A percentile compares a stretch with the other conserved stretches of the same genome.
Conservation (phyloP, 257 asterid species). For the Fraxinus americana region DNA sequence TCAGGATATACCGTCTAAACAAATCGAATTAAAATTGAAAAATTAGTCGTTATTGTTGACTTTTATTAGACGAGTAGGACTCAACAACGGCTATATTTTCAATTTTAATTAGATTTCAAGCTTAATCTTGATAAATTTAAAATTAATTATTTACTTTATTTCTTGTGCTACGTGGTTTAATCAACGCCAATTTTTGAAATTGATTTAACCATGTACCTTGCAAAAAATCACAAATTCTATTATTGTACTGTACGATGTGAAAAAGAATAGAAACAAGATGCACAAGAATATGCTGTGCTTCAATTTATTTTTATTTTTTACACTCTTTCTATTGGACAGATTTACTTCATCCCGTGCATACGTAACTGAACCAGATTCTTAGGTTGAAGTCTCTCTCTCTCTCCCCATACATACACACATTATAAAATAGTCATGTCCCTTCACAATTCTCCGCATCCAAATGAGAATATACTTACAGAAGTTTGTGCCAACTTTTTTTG, state of each 20-base stretch:
- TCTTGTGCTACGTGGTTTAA: neutral
- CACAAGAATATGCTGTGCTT: constrained; percentile 28
- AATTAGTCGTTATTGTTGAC: too few relatives aligned
- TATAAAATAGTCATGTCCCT: neutral
- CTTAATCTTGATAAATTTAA: too few relatives aligned
- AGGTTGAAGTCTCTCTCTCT: neutral
- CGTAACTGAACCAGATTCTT: too few relatives aligned
- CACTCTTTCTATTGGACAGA: neutral
- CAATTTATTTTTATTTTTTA: neutral
- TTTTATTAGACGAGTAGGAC: too few relatives aligned
- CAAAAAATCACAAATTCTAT: constrained; percentile 1
- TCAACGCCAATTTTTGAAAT: too few relatives aligned
- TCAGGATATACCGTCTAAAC: too few relatives aligned
- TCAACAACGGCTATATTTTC: too few relatives aligned
- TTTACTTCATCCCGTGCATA: neutral
- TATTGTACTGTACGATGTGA: constrained; percentile 20
- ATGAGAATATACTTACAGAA: neutral
- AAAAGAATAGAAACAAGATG: constrained; percentile 22
- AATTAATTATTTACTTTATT: neutral
- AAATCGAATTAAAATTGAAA: too few relatives aligned
- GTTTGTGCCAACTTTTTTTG: neutral
- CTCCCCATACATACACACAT: neutral
- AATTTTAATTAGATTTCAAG: too few relatives aligned
- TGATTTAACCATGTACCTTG: neutral
- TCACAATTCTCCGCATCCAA: constrained; percentile 24